Evolutionary conservation across 176 grass and related monocot species (phyloP).

Genomic region (Secale cereale): DNA sequence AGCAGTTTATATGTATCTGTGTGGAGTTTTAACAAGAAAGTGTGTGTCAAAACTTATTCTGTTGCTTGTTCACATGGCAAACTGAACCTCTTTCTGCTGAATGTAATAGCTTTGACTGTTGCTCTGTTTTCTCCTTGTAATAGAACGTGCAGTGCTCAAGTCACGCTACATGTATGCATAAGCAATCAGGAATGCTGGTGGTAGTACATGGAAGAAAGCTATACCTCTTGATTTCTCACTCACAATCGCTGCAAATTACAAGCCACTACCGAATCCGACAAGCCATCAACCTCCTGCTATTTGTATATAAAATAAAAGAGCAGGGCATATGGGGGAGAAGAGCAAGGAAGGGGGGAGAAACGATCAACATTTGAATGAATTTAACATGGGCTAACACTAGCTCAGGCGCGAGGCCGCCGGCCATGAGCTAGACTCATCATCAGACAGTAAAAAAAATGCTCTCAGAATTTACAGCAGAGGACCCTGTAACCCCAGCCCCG

Average conservation of each 20-base stretch:
- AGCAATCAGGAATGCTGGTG: neutral
- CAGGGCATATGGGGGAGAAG: slow-evolving; percentile 21
- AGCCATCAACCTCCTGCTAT: slow-evolving; percentile 50
- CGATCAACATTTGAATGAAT: slow-evolving; percentile 45
- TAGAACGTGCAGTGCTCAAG: neutral
- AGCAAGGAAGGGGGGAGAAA: slow-evolving; percentile 9
- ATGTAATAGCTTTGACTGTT: neutral
- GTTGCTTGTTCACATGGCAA: neutral
- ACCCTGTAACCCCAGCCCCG: slow-evolving; percentile 60
- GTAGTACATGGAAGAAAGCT: slow-evolving; percentile 17
- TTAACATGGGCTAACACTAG: slow-evolving; percentile 39
- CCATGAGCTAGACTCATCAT: slow-evolving; percentile 10
- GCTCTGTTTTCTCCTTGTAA: neutral
- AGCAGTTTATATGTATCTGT: neutral
- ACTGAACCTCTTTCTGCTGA: neutral
- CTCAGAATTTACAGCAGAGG: slow-evolving; percentile 87
- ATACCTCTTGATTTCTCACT: slow-evolving; percentile 48
- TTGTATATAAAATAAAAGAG: slow-evolving; percentile 42
- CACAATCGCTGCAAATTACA: slow-evolving; percentile 36
- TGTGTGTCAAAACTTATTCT: neutral
- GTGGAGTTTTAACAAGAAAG: neutral
- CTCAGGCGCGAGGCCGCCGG: slow-evolving; percentile 20
- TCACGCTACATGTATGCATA: too few relatives aligned
- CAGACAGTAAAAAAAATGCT: slow-evolving; percentile 12
- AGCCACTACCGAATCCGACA: slow-evolving; percentile 43